These are phyloP conservation scores for Vachellia collinsii DNA, from an alignment of 306 rosid species.

Conservation along the genomic window DNA sequence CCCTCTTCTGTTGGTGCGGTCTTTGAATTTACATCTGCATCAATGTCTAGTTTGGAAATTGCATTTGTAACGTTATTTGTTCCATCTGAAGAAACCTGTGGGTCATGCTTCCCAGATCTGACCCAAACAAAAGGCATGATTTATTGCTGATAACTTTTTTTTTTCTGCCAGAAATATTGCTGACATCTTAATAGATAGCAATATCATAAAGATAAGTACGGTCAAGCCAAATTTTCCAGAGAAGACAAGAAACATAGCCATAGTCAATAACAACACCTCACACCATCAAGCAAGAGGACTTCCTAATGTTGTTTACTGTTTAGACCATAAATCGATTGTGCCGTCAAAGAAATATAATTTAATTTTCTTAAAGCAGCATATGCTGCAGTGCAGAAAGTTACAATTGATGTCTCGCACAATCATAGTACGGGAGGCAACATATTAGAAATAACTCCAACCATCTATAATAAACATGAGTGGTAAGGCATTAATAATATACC, in stretches of 20 bases:
- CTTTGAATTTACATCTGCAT: constrained; percentile 45
- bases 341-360: constrained; percentile 7
- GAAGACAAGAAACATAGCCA: constrained; percentile 1
- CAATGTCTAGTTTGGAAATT: constrained; percentile 70
- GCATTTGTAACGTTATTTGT: constrained; percentile 53
- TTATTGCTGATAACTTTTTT: constrained; percentile 1
- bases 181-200: constrained; percentile 8
- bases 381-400: not conserved
- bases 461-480: not conserved
- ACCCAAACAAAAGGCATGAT: constrained; percentile 34
- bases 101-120: constrained; percentile 60
- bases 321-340: constrained; percentile 4
- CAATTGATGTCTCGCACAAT: not conserved
- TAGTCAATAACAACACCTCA: constrained; percentile 1
- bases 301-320: not conserved
- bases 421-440: not conserved
- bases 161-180: too few relatives aligned
- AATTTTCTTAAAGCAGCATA: not conserved
- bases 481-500: not conserved
- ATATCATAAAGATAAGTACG: constrained; percentile 27
- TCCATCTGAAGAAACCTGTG: constrained; percentile 54
- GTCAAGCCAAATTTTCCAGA: not conserved
- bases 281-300: not conserved
- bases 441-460: constrained; percentile 19
- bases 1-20: constrained; percentile 46